These are phyloP conservation scores for Salix viminalis DNA, from an alignment of 345 rosid genomes.

Conservation along the genomic window DNA sequence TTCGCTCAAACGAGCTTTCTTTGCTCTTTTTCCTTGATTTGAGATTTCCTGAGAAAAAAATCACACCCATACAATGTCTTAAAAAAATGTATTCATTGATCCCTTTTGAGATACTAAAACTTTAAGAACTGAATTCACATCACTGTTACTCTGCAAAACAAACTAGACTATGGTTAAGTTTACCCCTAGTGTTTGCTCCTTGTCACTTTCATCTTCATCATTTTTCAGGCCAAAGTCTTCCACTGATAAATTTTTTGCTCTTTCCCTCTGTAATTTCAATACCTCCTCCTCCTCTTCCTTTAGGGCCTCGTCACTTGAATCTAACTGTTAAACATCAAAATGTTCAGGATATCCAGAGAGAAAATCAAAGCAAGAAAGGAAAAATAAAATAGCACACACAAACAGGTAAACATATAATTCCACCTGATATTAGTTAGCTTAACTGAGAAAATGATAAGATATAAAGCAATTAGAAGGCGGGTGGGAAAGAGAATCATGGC, in stretches of 20 bases:
- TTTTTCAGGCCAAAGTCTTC: conserved; percentile 80
- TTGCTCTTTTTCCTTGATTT: conserved; percentile 30
- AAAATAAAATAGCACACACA: not conserved
- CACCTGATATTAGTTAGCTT: not conserved
- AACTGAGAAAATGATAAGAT: not conserved
- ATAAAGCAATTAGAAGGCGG: not conserved
- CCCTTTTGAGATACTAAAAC: not conserved
- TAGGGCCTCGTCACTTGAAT: conserved; percentile 69
- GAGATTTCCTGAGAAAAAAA: conserved; percentile 50
- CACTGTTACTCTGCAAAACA: conserved; percentile 6
- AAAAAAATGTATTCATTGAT: not conserved
- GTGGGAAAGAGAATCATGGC: not conserved
- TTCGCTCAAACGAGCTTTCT: conserved; percentile 21
- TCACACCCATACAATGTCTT: no score
- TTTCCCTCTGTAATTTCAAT: conserved; percentile 43
- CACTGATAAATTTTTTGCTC: conserved; percentile 38
- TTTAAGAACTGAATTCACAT: not conserved
- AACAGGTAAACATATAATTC: not conserved
- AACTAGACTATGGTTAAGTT: conserved; percentile 13
- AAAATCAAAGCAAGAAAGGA: not conserved
- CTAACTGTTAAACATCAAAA: conserved; percentile 35
- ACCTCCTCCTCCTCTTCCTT: conserved; percentile 69
- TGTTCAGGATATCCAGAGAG: not conserved
- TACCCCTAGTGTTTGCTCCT: conserved; percentile 74
- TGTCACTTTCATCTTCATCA: conserved; percentile 46